Evolutionary conservation across 1,284 basidiomycete species (phyloP), one percentile per base, ranked within the genome.

Genomic region (Ustilago esculenta): DNA sequence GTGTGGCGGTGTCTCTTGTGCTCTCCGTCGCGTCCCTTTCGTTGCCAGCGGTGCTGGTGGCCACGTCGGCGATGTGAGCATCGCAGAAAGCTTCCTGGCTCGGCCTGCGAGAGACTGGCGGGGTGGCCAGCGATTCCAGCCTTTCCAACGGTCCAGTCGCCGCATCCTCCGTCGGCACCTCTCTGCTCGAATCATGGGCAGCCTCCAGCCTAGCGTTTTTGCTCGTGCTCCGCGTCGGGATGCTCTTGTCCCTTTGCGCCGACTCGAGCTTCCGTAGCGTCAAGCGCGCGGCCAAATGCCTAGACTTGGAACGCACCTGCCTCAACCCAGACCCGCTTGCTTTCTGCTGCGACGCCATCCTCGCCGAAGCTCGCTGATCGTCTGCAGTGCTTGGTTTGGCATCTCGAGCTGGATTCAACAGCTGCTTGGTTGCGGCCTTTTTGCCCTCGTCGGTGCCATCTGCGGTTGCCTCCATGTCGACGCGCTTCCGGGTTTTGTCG

Each of bases 61-160:
- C n/a, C n/a, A n/a, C n/a, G n/a, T n/a, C n/a, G n/a, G n/a, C n/a
- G n/a, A n/a, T n/a, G n/a, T n/a, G n/a, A n/a, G n/a, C n/a, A n/a
- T n/a, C n/a, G 21, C 20, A 4, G 5, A 15, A 23, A 15, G 25
- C 34, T 27, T 40, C 35, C 20, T 35, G 15, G 42, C 56, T 55
- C 4, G 49, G 18, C 18, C 47, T 6, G 27, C 27, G 27, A 6
- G 6, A 7, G 27, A 12, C 27, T 29, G 27, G 27, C 27, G 66
- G 66, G 17, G 66, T 70, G 9, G 60, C 66, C 12, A 70, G 59
- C 25, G 56, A 52, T 18, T 64, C 55, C 21, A 70, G 25, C 18
- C 63, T 41, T 12, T 53, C 55, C 15, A 47, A 35, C 9, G 36
- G 43, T 24, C 35, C 50, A 17, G 35, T 9, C 3, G 29, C n/a